phyloP scores from a whole-genome alignment of 2,329 filamentous ascomycete genomes.

The Talaromyces sp. region DNA sequence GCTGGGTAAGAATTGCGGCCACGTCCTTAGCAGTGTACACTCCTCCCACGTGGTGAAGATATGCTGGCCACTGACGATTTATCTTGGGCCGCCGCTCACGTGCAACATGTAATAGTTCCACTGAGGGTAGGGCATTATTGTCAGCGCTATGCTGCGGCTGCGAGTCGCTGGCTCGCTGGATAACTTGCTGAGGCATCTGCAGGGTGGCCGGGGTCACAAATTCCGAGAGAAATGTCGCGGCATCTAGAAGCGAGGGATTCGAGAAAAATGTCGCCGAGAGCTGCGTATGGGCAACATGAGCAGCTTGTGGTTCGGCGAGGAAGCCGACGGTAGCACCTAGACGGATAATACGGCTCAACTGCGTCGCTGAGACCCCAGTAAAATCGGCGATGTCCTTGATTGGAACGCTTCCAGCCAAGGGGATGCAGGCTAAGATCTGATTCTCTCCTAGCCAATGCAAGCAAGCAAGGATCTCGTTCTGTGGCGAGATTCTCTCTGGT shows the following conservation, averaged over 20 bases:
- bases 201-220: slow-evolving; percentile 31
- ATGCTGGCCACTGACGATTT: neutral
- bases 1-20: neutral
- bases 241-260: slow-evolving; percentile 31
- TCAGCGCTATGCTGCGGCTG: neutral
- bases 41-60: neutral
- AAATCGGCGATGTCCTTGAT: slow-evolving; percentile 41
- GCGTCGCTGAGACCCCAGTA: slow-evolving; percentile 33
- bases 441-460: slow-evolving; percentile 43
- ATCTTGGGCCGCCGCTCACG: neutral
- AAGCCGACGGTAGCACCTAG: slow-evolving; percentile 33
- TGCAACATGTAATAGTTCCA: neutral
- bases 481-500: neutral
- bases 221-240: slow-evolving; percentile 36
- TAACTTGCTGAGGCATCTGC: slow-evolving; percentile 23
- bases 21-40: neutral
- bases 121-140: neutral
- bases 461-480: slow-evolving; percentile 33
- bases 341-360: slow-evolving; percentile 34
- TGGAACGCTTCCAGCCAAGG: slow-evolving; percentile 30
- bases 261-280: slow-evolving; percentile 37
- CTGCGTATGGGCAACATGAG: slow-evolving; percentile 33
- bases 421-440: slow-evolving; percentile 44
- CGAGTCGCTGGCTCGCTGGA: neutral
- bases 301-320: slow-evolving; percentile 28